These are phyloP conservation scores for Chaetomium olivaceum DNA, from an alignment of 2,329 filamentous ascomycete species.

Conservation along the genomic window DNA sequence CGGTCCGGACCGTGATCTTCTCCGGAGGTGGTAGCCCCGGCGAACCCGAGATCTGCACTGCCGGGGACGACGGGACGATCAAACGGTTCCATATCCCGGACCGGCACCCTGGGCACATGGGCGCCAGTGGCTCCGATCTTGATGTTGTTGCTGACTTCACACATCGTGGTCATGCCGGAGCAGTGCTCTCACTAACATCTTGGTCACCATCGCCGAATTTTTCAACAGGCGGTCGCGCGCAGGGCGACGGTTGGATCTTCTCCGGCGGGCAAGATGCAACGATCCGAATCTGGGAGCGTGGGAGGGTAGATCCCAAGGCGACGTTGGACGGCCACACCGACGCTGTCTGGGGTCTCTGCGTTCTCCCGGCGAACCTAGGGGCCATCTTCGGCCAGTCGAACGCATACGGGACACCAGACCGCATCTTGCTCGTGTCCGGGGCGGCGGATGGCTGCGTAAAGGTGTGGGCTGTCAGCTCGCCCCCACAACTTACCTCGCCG, in stretches of 20 bases:
- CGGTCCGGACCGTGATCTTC: constrained; percentile 92
- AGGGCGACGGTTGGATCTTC: constrained; percentile 97
- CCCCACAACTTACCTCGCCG: constrained; percentile 80
- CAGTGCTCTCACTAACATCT: constrained; percentile 82
- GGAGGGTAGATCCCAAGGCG: constrained; percentile 90
- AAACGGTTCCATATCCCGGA: constrained; percentile 96
- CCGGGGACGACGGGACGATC: constrained; percentile 91
- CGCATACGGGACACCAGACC: constrained; percentile 76
- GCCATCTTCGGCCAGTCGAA: constrained; percentile 75
- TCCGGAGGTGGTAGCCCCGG: constrained; percentile 93
- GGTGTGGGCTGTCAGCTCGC: constrained; percentile 91
- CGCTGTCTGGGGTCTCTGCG: constrained; percentile 92
- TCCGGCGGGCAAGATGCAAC: constrained; percentile 94
- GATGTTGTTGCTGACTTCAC: constrained; percentile 95
- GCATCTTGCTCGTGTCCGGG: constrained; percentile 87
- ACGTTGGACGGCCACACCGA: constrained; percentile 93
- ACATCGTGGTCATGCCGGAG: constrained; percentile 88
- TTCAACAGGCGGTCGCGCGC: constrained; percentile 80
- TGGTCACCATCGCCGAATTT: constrained; percentile 88
- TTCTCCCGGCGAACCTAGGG: constrained; percentile 80
- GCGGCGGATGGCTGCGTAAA: constrained; percentile 89
- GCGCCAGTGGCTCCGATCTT: constrained; percentile 65
- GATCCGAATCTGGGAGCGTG: constrained; percentile 92
- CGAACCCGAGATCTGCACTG: constrained; percentile 95
- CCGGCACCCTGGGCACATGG: constrained; percentile 59